These are phyloP conservation scores for Pythium biforme DNA, from an alignment of 352 stramenopile species.

Conservation along the genomic window DNA sequence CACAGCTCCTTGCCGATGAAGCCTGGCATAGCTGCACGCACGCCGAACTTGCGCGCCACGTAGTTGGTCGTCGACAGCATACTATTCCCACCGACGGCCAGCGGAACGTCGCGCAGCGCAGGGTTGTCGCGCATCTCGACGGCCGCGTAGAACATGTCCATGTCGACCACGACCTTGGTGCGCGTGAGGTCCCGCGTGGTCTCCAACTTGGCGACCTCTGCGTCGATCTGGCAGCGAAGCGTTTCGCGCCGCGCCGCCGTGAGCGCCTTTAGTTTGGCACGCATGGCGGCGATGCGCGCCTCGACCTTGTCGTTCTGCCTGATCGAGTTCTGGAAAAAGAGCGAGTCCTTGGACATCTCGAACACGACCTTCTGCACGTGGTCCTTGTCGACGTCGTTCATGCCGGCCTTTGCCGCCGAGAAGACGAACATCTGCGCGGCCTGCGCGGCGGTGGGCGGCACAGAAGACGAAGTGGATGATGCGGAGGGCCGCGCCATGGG, in stretches of 20 bases:
- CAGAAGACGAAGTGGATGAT: background rate
- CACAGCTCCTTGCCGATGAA: constrained; percentile 96
- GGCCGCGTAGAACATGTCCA: constrained; percentile 98
- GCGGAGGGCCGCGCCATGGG: no score
- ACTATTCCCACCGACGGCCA: constrained; percentile 89
- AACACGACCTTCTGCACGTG: constrained; percentile 93
- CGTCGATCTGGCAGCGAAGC: constrained; percentile 44
- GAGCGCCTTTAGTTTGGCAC: constrained; percentile 54
- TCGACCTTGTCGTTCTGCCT: constrained; percentile 89
- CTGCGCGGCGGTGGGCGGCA: constrained; percentile 3
- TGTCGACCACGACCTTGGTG: constrained; percentile 92
- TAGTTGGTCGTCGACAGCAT: constrained; percentile 98
- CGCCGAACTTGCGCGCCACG: constrained; percentile 91
- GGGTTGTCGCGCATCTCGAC: constrained; percentile 95
- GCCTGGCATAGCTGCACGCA: constrained; percentile 95
- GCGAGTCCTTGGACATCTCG: constrained; percentile 92
- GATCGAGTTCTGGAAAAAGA: constrained; percentile 91
- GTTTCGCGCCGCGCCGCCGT: constrained; percentile 32
- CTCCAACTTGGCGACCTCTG: constrained; percentile 53
- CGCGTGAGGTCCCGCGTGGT: constrained; percentile 48
- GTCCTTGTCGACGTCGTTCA: constrained; percentile 86
- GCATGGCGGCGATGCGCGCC: constrained; percentile 73
- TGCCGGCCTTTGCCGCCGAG: constrained; percentile 84
- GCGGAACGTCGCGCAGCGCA: constrained; percentile 81
- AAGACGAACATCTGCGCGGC: constrained; percentile 71